phyloP scores from a whole-genome alignment of 495 filamentous ascomycete species.

The Haplographium delicatum region DNA sequence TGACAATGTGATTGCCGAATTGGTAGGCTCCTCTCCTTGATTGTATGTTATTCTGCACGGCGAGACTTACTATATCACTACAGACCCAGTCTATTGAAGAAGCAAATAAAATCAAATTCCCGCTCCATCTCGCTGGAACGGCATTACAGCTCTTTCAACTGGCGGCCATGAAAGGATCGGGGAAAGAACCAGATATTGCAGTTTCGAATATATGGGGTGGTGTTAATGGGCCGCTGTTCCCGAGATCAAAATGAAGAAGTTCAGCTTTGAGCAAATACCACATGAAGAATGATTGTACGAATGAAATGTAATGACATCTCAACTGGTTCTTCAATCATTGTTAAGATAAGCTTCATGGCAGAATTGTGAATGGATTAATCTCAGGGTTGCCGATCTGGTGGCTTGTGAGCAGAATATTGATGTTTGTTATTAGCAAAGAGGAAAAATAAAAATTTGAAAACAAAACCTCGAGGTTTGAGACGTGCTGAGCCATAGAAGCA shows the following conservation, averaged over 20 bases:
- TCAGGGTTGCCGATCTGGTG: too few relatives aligned
- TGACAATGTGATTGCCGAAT: constrained; percentile 16
- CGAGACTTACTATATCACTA: background rate
- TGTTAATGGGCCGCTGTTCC: constrained; percentile 7
- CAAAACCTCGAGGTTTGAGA: too few relatives aligned
- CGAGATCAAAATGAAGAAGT: background rate
- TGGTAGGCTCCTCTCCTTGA: constrained; percentile 13
- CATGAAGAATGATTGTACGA: too few relatives aligned
- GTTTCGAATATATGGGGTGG: constrained; percentile 16
- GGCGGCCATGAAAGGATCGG: constrained; percentile 10
- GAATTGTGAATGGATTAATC: too few relatives aligned
- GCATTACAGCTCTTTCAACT: constrained; percentile 22
- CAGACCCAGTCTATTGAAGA: constrained; percentile 17
- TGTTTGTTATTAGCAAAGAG: too few relatives aligned
- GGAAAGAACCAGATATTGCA: constrained; percentile 16
- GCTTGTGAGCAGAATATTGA: too few relatives aligned
- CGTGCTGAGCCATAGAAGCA: too few relatives aligned
- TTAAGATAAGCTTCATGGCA: too few relatives aligned
- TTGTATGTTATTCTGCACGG: background rate
- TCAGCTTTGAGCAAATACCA: background rate
- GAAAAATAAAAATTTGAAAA: too few relatives aligned
- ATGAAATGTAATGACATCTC: too few relatives aligned
- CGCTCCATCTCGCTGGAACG: constrained; percentile 18
- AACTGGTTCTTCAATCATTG: too few relatives aligned
- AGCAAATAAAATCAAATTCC: constrained; percentile 20